Percentiles rank a stretch among this genome's conserved stretches.
These are phyloP conservation scores for Pichia ethanolica DNA, from an alignment of 805 yeast species.

Conservation along the genomic window DNA sequence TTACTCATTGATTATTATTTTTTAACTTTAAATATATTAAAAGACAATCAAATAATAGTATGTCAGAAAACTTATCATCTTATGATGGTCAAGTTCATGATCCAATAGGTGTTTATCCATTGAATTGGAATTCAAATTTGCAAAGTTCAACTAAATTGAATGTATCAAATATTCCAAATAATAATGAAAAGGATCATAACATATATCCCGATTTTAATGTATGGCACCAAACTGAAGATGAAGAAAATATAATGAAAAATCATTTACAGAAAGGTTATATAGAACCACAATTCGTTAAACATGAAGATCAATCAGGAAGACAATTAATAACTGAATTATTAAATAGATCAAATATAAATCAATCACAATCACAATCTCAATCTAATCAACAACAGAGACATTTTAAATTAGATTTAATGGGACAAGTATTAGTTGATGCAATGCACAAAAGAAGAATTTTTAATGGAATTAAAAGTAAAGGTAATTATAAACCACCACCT, in stretches of 20 bases:
- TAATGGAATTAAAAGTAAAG: conserved; percentile 39
- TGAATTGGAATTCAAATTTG: conserved; percentile 19
- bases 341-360: neutral
- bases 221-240: conserved; percentile 56
- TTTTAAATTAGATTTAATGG: conserved; percentile 30
- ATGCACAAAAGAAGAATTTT: conserved; percentile 38
- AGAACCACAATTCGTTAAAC: conserved; percentile 53
- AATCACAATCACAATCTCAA: neutral
- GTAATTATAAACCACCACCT: conserved; percentile 73
- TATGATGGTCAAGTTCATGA: conserved; percentile 19
- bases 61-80: neutral
- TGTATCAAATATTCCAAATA: neutral
- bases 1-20: too few species aligned
- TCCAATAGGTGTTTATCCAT: conserved; percentile 27
- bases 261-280: conserved; percentile 64
- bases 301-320: conserved; percentile 67
- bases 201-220: conserved; percentile 65
- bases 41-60: neutral
- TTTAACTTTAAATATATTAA: too few species aligned
- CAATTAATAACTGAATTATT: conserved; percentile 30
- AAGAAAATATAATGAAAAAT: conserved; percentile 45
- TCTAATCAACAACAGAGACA: neutral
- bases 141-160: neutral
- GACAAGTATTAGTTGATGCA: conserved; percentile 43
- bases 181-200: neutral